Evolutionary conservation across 2,329 filamentous ascomycete genomes (phyloP).

Genomic region (Teratosphaeria gauchensis): DNA sequence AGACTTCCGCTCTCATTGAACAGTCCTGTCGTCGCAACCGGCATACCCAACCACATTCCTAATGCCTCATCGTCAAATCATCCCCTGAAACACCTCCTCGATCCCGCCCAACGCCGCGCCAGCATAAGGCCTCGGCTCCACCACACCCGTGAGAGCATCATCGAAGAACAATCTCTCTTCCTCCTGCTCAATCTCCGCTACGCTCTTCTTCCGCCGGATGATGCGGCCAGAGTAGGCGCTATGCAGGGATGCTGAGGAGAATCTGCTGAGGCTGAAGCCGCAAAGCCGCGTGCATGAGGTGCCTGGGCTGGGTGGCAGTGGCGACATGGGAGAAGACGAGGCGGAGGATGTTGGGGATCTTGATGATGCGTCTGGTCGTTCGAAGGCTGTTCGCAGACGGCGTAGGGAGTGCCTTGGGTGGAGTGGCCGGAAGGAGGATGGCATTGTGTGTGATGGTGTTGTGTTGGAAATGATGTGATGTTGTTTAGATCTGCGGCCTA

Average conservation of each 20-base stretch:
- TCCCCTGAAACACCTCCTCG: slow-evolving; percentile 23
- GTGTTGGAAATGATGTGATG: not conserved
- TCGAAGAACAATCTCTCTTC: slow-evolving; percentile 17
- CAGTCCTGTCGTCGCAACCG: not conserved
- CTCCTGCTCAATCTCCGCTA: slow-evolving; percentile 22
- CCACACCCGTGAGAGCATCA: slow-evolving; percentile 14
- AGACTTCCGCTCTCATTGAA: too few relatives aligned
- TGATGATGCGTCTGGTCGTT: slow-evolving; percentile 2
- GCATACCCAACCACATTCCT: not conserved
- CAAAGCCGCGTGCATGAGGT: slow-evolving; percentile 12
- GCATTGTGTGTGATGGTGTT: slow-evolving; percentile 5
- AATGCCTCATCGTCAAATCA: slow-evolving; percentile 6
- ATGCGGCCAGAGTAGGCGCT: slow-evolving; percentile 2
- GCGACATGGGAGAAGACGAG: slow-evolving; percentile 9
- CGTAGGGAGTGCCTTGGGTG: slow-evolving; percentile 19
- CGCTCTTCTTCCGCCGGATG: slow-evolving; percentile 22
- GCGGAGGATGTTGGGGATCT: slow-evolving; percentile 1
- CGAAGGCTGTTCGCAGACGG: slow-evolving; percentile 19
- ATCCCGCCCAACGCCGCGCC: slow-evolving; percentile 20
- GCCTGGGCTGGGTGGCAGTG: slow-evolving; percentile 9
- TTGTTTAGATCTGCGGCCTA: not conserved
- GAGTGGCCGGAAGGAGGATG: slow-evolving; percentile 6
- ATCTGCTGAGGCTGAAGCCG: slow-evolving; percentile 14
- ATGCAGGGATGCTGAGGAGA: slow-evolving; percentile 10
- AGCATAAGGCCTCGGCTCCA: slow-evolving; percentile 23